Evolutionary conservation across 805 yeast genomes (phyloP).

Genomic region (Blastobotrys parvus): DNA sequence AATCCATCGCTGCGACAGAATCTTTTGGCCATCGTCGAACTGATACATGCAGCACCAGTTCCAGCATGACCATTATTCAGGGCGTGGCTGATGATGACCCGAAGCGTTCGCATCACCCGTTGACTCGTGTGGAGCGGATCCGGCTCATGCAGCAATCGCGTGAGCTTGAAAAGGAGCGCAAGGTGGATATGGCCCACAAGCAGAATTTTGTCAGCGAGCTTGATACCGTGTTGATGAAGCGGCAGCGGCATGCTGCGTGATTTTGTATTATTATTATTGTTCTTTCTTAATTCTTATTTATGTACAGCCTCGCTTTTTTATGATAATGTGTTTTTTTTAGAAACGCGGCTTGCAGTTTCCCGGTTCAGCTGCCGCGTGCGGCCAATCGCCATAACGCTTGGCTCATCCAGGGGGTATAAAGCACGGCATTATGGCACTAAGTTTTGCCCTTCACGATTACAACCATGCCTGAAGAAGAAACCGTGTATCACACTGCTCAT

Average conservation of each 20-base stretch:
- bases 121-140: slow-evolving; percentile 19
- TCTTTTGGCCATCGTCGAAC: slow-evolving; percentile 1
- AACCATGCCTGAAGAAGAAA: too few relatives aligned
- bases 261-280: background rate
- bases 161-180: slow-evolving; percentile 11
- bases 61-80: slow-evolving; percentile 17
- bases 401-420: too few relatives aligned
- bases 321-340: too few relatives aligned
- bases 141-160: slow-evolving; percentile 16
- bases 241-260: background rate
- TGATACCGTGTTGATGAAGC: slow-evolving; percentile 16
- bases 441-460: too few relatives aligned
- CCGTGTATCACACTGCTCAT: too few relatives aligned
- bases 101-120: slow-evolving; percentile 1
- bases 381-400: too few relatives aligned
- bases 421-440: too few relatives aligned
- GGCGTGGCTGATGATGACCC: slow-evolving; percentile 18
- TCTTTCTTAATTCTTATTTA: background rate
- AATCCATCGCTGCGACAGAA: background rate
- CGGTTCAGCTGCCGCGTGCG: too few relatives aligned
- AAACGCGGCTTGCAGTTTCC: too few relatives aligned
- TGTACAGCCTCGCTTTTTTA: background rate
- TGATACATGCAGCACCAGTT: slow-evolving; percentile 8
- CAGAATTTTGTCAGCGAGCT: slow-evolving; percentile 19
- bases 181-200: slow-evolving; percentile 10